Evolutionary conservation across 208 protist genomes (phyloP).

Genomic region (Trichomonas tenax): DNA sequence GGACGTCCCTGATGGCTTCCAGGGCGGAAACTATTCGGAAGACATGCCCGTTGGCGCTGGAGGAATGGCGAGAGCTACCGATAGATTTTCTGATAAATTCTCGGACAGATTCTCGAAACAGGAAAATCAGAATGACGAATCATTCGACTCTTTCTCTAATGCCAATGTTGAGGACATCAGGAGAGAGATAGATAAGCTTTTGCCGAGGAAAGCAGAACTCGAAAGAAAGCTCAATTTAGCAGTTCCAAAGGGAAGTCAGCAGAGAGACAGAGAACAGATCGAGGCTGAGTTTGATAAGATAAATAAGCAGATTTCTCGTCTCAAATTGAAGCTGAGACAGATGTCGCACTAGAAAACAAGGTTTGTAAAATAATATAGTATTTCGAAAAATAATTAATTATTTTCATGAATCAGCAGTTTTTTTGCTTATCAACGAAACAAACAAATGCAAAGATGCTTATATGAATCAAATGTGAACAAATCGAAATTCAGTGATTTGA

Average conservation of each 20-base stretch:
- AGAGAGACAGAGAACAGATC: neutral
- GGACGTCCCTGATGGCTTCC: neutral
- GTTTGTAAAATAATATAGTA: neutral
- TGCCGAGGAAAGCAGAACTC: neutral
- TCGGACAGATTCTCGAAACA: neutral
- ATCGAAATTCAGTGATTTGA: too few species aligned
- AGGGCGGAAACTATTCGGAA: neutral
- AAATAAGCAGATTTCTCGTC: neutral
- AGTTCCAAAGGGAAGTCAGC: neutral
- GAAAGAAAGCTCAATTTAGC: neutral
- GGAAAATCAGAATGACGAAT: neutral
- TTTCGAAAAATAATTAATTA: too few species aligned
- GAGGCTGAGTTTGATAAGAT: neutral
- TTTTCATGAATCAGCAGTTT: too few species aligned
- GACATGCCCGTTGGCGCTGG: neutral
- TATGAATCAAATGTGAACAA: too few species aligned
- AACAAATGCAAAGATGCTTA: too few species aligned
- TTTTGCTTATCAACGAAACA: too few species aligned
- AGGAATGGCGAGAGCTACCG: neutral
- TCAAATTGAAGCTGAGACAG: neutral
- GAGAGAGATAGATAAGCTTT: neutral
- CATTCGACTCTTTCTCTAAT: neutral
- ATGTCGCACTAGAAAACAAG: neutral
- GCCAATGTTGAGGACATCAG: neutral
- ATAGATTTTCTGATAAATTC: too few species aligned